Conservation (phyloP, 1,139 yeast genomes). For the Groenewaldozyma sp. region DNA sequence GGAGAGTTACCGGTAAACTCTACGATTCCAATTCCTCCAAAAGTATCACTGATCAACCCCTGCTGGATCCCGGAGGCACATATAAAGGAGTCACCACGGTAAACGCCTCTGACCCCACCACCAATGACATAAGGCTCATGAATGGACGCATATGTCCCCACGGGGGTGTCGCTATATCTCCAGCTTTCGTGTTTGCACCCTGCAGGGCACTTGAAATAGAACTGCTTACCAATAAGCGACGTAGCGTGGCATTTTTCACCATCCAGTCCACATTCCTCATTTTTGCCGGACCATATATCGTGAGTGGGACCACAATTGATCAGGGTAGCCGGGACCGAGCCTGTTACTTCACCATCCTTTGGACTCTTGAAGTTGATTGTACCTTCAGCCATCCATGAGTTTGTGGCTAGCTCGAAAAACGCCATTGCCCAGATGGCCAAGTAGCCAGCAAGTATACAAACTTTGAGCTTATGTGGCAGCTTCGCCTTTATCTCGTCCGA, state of each 20-base stretch:
- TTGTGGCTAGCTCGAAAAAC: constrained; percentile 16
- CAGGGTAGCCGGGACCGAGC: constrained; percentile 16
- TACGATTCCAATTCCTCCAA: constrained; percentile 76
- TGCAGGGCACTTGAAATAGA: constrained; percentile 76
- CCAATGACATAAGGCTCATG: constrained; percentile 72
- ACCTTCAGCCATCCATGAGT: constrained; percentile 23
- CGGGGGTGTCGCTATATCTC: constrained; percentile 69
- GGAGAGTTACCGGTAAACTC: constrained; percentile 42
- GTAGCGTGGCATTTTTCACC: constrained; percentile 49
- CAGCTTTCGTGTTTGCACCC: constrained; percentile 71
- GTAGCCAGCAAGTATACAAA: constrained; percentile 7
- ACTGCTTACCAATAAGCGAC: constrained; percentile 36
- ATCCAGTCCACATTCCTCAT: constrained; percentile 66
- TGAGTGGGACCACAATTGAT: constrained; percentile 27
- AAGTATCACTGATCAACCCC: constrained; percentile 60
- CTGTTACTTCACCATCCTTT: too few relatives aligned
- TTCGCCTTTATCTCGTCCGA: constrained; percentile 15
- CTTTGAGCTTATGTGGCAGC: constrained; percentile 7
- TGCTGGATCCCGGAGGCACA: constrained; percentile 90
- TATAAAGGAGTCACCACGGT: constrained; percentile 80
- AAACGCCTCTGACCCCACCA: constrained; percentile 51
- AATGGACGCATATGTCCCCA: constrained; percentile 59
- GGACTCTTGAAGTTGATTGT: too few relatives aligned
- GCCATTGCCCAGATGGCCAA: constrained; percentile 19
- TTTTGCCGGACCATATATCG: constrained; percentile 59